Evolutionary conservation across 306 rosid genomes (phyloP), one percentile per base, ranked within the genome.

Genomic region (Cicer judaicum): DNA sequence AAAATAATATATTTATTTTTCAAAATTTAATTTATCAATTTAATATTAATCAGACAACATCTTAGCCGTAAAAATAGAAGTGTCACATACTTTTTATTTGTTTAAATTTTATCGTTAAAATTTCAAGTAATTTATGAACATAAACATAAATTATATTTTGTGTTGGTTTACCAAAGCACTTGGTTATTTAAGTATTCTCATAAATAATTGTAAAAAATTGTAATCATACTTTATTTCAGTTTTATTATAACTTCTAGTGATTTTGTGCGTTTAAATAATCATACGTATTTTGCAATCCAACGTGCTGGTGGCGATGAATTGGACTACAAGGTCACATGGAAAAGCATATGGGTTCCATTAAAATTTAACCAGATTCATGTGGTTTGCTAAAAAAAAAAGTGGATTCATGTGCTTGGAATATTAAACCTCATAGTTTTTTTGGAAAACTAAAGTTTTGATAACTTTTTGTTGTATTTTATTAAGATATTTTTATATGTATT

Each of bases 301-400:
- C 73, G 75, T 76, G 80, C 49, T 43, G 21, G 68, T 55, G 70
- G 68, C 40, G 40, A 55, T 66, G 52, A 54, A 55, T 44, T 67
- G 50, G 74, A 44, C 52, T 68, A 19, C 75, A 67, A 8, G 8
- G 34, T 77, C 75, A 57, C 80, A 68, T 77, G 80, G 69, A 68
- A 67, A 77, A 34, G 70, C 40, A n/a, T 10, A 53, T 67, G 81
- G 50, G 18, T 15, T 68, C 18, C 6, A 34, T 56, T 76, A 8
- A 67, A 55, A 55, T 43, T 72, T 36, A 34, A 29, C 61, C 24
- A 44, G 29, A 15, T 34, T 77, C 80, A 68, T 77, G 75, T 77
- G 81, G 60, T 56, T 77, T 15, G 11, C 39, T 6, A 57, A 12
- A 21, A 57, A 29, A 29, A 4, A 57, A 11, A 44, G 69, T 24